Evolutionary conservation across 179 eudicot species (phyloP), one percentile per base, ranked within the genome.

Genomic region (Carnegiea gigantea): DNA sequence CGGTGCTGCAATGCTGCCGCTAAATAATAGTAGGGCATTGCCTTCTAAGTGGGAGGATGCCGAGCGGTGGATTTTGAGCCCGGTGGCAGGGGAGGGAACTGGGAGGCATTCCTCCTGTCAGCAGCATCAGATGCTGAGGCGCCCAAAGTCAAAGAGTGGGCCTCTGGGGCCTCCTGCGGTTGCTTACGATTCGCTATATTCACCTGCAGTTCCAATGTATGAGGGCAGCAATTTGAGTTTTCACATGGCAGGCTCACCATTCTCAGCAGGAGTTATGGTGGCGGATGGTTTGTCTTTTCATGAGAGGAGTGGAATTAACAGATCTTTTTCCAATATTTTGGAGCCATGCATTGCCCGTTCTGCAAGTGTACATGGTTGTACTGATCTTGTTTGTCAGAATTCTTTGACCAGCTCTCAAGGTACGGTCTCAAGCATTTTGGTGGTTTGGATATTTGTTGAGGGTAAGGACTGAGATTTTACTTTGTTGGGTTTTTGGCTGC

Each of bases 41-140:
- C 99, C 98, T 77, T 95, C 98, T 17, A 95, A 95, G 79, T 95
- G 98, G 98, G 98, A 95, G 36, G 98, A 95, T 86, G 99, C 99
- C 5, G 98, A 95, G 90, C 87, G 99, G 85, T 95, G 99, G 99
- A 95, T 95, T 43, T 88, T 88, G 73, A 95, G 99, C 83, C 98
- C 99, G 0, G 86, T 90, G 60, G 85, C 86, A 1, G 88, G 91
- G 49, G 97, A 93, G 83, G 89, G 93, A 46, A 79, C 46, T 49
- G 78, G 79, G 51, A 92, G 89, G 77, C 84, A 87, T 79, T 91
- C 91, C 6, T 77, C 87, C 2, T 78, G 70, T 82, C 84, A 85
- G 46, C 85, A 82, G 82, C 93, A 88, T 75, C 92, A 89, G 83
- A 87, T 70, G 14, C 89, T 85, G 15, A 90, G 92, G 83, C 85